Evolutionary conservation across 768 basidiomycete genomes (phyloP), one percentile per base, ranked within the genome.

Genomic region (Pleurotus eryngii): DNA sequence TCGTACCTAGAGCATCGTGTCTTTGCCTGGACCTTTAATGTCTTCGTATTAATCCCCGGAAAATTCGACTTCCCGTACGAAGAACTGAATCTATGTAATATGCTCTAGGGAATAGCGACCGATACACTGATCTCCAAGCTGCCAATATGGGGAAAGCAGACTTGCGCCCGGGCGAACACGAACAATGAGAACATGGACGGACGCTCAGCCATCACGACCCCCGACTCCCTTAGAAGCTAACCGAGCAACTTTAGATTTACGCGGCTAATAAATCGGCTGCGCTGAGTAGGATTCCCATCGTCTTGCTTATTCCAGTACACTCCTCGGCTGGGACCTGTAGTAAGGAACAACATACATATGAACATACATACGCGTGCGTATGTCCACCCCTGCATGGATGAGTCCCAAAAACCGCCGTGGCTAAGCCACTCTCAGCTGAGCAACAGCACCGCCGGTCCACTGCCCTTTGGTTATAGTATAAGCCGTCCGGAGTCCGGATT

Each of bases 131-230:
- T 35, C 9, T 35, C 30, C 30, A 35, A 11, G 30, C 9, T 35
- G 20, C 42, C 30, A 50, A 50, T 50, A 24, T 30, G 49, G 49
- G 49, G 49, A 50, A 48, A 48, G 46, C n/a, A 15, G 46, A 45
- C n/a, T 5, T 22, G 9, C 30, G 9, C 43, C 20, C 43, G 43
- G 43, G 8, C n/a, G 11, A 45, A n/a, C 43, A 22, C 20, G 43
- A 48, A 20, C 46, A 18, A 22, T 15, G 17, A 48, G 15, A 20
- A 22, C 27, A 26, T 38, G 17, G 30, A 27, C 11, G 17, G 30
- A 27, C 11, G n/a, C n/a, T 24, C 46, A 48, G n/a, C 11, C 46
- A 48, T 48, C 46, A 48, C 15, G 49, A 50, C 49, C 49, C 49
- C 49, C 37, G 49, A 35, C 49, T 24, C 27, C 49, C 20, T n/a